phyloP scores from a whole-genome alignment of 805 yeast species.

The Osmozyma mogii region DNA sequence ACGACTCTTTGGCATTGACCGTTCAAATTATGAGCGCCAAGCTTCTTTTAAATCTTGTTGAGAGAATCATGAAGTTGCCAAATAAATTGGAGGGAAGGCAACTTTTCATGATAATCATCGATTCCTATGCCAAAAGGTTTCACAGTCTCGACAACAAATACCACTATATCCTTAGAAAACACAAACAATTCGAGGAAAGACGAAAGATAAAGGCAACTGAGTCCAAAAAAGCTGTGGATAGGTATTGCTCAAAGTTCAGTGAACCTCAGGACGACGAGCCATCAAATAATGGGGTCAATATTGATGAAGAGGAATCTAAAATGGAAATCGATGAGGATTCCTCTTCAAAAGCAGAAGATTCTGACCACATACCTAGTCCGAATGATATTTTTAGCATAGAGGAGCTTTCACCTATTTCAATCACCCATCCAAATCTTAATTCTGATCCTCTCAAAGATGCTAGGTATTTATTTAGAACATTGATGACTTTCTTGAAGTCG shows the following conservation, averaged over 20 bases:
- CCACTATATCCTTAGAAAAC: slow-evolving; percentile 55
- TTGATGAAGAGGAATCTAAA: slow-evolving; percentile 9
- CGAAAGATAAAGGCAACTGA: slow-evolving; percentile 34
- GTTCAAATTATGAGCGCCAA: slow-evolving; percentile 97
- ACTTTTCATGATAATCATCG: slow-evolving; percentile 76
- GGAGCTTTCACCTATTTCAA: slow-evolving; percentile 48
- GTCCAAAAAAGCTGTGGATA: slow-evolving; percentile 30
- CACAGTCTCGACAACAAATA: slow-evolving; percentile 66
- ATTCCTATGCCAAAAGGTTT: slow-evolving; percentile 81
- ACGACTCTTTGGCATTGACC: slow-evolving; percentile 72
- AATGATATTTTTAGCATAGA: slow-evolving; percentile 29
- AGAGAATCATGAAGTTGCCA: slow-evolving; percentile 74
- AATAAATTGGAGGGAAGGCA: slow-evolving; percentile 78
- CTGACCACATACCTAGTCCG: slow-evolving; percentile 2
- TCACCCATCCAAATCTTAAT: slow-evolving; percentile 35
- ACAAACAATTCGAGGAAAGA: slow-evolving; percentile 42
- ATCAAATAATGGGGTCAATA: slow-evolving; percentile 3
- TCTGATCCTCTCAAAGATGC: slow-evolving; percentile 81
- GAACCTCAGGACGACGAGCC: slow-evolving; percentile 1
- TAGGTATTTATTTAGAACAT: slow-evolving; percentile 74
- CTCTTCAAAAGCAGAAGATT: slow-evolving; percentile 18
- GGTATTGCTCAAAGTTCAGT: slow-evolving; percentile 23
- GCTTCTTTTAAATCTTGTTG: slow-evolving; percentile 77
- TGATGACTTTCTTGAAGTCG: slow-evolving; percentile 85
- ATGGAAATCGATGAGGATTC: slow-evolving; percentile 4